These are phyloP conservation scores for Exophiala sideris DNA, from an alignment of 2,329 filamentous ascomycete genomes.

Conservation along the genomic window DNA sequence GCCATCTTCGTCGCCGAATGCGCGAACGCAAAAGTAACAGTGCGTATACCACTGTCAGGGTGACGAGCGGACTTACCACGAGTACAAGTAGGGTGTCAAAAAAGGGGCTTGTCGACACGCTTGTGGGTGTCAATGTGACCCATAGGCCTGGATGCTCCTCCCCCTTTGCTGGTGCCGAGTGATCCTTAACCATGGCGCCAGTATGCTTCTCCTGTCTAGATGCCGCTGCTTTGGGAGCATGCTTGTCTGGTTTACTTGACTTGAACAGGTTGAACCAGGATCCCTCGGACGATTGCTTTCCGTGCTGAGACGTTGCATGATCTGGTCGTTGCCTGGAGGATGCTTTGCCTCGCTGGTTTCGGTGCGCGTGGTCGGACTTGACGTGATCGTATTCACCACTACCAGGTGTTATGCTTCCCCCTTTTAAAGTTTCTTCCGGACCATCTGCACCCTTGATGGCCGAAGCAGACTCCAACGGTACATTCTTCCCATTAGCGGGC, in stretches of 20 bases:
- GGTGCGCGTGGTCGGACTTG: constrained; percentile 10
- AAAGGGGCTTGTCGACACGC: constrained; percentile 82
- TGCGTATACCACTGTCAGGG: constrained; percentile 87
- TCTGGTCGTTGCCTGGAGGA: constrained; percentile 2
- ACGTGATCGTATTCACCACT: constrained; percentile 65
- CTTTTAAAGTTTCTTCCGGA: constrained; percentile 46
- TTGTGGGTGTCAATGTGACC: constrained; percentile 93
- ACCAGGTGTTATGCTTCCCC: constrained; percentile 67
- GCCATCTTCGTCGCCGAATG: constrained; percentile 85
- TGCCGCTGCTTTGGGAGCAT: constrained; percentile 13
- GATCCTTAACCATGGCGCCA: not conserved
- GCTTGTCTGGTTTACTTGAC: constrained; percentile 9
- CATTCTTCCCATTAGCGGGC: constrained; percentile 16
- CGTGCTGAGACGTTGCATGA: not conserved
- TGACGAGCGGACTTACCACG: constrained; percentile 91
- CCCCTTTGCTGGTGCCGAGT: constrained; percentile 31
- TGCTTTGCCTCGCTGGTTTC: constrained; percentile 11
- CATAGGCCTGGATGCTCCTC: constrained; percentile 74
- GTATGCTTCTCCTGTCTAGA: constrained; percentile 24
- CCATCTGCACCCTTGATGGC: constrained; percentile 21
- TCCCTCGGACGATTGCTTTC: constrained; percentile 2
- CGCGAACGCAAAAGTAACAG: constrained; percentile 82
- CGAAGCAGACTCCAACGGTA: constrained; percentile 27
- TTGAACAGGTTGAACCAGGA: constrained; percentile 24
- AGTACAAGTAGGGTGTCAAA: constrained; percentile 94